Percentiles rank a stretch among this genome's conserved stretches.
Conservation (phyloP, 2,329 filamentous ascomycete genomes). For the Beauveria scarabaeidicola region DNA sequence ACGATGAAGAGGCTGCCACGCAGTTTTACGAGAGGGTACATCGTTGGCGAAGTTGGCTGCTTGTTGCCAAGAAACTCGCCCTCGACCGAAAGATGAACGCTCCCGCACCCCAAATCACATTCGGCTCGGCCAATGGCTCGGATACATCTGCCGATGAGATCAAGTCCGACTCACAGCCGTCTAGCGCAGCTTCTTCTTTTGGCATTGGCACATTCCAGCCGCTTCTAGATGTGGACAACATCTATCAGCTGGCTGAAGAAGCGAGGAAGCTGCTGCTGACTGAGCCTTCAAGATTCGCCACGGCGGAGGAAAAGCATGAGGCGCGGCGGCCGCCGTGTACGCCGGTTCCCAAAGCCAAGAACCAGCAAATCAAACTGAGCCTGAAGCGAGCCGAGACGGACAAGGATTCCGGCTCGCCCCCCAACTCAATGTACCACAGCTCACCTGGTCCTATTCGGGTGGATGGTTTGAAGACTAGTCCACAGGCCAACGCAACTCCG, state of each 20-base stretch:
- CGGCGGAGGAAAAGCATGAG: neutral
- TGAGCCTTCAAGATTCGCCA: slow-evolving; percentile 13
- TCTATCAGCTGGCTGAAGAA: slow-evolving; percentile 44
- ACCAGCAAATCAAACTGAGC: neutral
- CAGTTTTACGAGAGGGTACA: slow-evolving; percentile 66
- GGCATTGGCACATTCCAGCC: slow-evolving; percentile 62
- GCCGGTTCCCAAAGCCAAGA: neutral
- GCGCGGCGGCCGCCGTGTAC: neutral
- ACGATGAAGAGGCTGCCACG: slow-evolving; percentile 58
- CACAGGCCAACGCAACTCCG: neutral
- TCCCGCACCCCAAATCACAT: slow-evolving; percentile 22
- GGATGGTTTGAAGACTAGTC: neutral
- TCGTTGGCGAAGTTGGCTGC: slow-evolving; percentile 83
- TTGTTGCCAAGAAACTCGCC: slow-evolving; percentile 59
- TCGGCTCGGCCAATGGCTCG: slow-evolving; percentile 9
- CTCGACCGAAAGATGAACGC: slow-evolving; percentile 32
- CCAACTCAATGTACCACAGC: neutral
- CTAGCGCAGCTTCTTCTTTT: slow-evolving; percentile 44
- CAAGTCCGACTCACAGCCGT: slow-evolving; percentile 23
- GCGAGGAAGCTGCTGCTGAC: slow-evolving; percentile 36
- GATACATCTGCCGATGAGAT: neutral
- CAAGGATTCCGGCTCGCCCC: neutral
- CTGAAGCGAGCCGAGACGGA: neutral
- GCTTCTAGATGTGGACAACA: slow-evolving; percentile 53
- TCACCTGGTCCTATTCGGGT: neutral